Evolutionary conservation across 371 early-diverging fungal species (phyloP), one percentile per base, ranked within the genome.

Genomic region (Mortierella sp.): DNA sequence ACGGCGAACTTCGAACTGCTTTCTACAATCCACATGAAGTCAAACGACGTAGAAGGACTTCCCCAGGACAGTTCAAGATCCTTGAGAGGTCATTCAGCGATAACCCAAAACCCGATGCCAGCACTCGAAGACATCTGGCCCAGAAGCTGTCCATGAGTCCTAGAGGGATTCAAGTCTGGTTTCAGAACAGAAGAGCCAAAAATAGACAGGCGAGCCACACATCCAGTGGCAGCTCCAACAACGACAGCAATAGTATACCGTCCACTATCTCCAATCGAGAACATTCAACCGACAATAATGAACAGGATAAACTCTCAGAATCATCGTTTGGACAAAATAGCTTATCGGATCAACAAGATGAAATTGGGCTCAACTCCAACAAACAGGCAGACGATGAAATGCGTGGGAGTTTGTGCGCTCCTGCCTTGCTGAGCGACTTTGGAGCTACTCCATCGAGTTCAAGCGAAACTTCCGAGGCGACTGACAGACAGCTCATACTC

Each of bases 141-240:
- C 86, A 84, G 47, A 86, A 87, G 64, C 86, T 98, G 15, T 85
- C 90, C 63, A 97, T 97, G 97, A 93, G 95, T 40, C 91, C 92
- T 19, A 88, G 97, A 56, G 92, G 92, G 64, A 94, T 99, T 49
- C 97, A 99, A 83, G 94, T 98, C 64, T 98, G 99, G 99, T 99
- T 99, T 85, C 99, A 99, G 83, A 99, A 99, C 86, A 90, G 96
- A 65, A 89, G 99, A 62, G 97, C 97, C 51, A 98, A 97, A 85
- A 75, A 45, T 57, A 75, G 73, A 42, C 80, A 67, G 64, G 58
- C 40, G 19, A 62, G 32, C 22, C 45, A 7, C 15, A 42, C 34
- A n/a, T 9, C 42, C 32, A 68, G 49, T 59, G 65, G 17, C 53
- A 71, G 22, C 53, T 40, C 45, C 28, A 35, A 12, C 49, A 47